These are phyloP conservation scores for Holtermannia corniformis DNA, from an alignment of 768 basidiomycete species.

Conservation along the genomic window DNA sequence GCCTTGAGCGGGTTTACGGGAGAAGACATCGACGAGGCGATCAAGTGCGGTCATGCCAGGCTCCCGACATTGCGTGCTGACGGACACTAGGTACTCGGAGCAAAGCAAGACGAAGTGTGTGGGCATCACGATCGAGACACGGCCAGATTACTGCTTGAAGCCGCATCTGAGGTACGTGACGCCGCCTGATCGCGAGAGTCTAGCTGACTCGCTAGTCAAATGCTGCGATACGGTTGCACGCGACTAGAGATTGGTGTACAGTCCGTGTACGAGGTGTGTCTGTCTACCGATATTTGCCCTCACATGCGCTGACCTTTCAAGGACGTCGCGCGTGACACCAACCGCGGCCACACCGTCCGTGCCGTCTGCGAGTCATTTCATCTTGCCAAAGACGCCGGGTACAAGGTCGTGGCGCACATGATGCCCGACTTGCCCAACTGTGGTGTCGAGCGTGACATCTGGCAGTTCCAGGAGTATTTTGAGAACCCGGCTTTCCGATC, in stretches of 20 bases:
- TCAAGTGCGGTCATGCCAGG: slow-evolving; percentile 49
- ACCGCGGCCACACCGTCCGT: slow-evolving; percentile 95
- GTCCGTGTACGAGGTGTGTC: slow-evolving; percentile 71
- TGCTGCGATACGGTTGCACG: slow-evolving; percentile 98
- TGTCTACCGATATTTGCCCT: neutral
- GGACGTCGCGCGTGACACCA: slow-evolving; percentile 97
- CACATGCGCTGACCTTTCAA: neutral
- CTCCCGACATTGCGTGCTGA: neutral
- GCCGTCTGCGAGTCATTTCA: slow-evolving; percentile 96
- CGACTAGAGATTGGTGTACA: slow-evolving; percentile 97
- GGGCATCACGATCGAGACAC: slow-evolving; percentile 96
- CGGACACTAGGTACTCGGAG: slow-evolving; percentile 67
- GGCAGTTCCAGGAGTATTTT: slow-evolving; percentile 99
- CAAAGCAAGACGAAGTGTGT: slow-evolving; percentile 97
- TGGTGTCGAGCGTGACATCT: slow-evolving; percentile 90
- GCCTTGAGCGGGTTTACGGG: slow-evolving; percentile 92
- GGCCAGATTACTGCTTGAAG: slow-evolving; percentile 94
- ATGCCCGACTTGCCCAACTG: slow-evolving; percentile 99
- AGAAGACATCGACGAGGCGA: slow-evolving; percentile 88
- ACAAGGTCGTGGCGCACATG: slow-evolving; percentile 99
- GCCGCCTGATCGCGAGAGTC: neutral
- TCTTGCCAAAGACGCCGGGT: slow-evolving; percentile 95
- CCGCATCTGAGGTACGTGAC: slow-evolving; percentile 73
- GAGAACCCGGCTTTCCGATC: slow-evolving; percentile 96
- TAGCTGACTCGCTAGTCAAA: slow-evolving; percentile 55